phyloP scores from a whole-genome alignment of 305 asterid genomes.

The Solanum hybrid region DNA sequence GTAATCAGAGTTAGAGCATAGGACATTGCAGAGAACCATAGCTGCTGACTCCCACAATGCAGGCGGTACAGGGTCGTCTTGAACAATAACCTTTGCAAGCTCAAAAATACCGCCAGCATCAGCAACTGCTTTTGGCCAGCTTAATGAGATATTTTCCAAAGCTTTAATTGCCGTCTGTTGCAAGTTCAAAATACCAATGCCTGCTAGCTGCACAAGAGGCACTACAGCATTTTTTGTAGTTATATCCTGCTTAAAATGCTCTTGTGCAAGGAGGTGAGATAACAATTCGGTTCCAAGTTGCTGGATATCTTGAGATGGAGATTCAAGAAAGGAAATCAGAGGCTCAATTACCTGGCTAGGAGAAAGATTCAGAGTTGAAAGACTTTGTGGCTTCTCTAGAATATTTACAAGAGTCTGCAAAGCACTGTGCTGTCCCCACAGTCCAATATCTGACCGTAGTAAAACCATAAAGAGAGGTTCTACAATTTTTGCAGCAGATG shows the following conservation, averaged over 20 bases:
- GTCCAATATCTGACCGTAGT: constrained; percentile 56
- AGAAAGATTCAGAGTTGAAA: constrained; percentile 51
- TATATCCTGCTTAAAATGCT: constrained; percentile 77
- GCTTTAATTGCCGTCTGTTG: constrained; percentile 78
- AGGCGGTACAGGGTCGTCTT: constrained; percentile 68
- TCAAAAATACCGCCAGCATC: constrained; percentile 85
- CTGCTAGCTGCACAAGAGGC: constrained; percentile 84
- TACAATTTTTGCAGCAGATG: constrained; percentile 51
- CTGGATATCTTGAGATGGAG: constrained; percentile 80
- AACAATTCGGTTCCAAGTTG: constrained; percentile 79
- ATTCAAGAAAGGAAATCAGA: constrained; percentile 56
- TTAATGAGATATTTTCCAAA: constrained; percentile 56
- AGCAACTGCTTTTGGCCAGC: constrained; percentile 79
- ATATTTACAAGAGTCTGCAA: constrained; percentile 83
- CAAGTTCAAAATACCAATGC: constrained; percentile 60
- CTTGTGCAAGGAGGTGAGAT: constrained; percentile 73
- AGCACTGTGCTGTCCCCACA: constrained; percentile 90
- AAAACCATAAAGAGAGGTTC: constrained; percentile 74
- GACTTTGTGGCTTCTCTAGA: constrained; percentile 79
- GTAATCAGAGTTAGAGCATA: constrained; percentile 47
- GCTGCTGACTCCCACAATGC: constrained; percentile 76
- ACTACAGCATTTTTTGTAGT: constrained; percentile 62
- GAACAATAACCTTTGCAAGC: constrained; percentile 69
- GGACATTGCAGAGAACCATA: constrained; percentile 56
- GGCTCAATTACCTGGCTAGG: constrained; percentile 82